Base-by-base conservation (phyloP, 2,329 filamentous ascomycete species). In the Cercospora brassicicola region DNA sequence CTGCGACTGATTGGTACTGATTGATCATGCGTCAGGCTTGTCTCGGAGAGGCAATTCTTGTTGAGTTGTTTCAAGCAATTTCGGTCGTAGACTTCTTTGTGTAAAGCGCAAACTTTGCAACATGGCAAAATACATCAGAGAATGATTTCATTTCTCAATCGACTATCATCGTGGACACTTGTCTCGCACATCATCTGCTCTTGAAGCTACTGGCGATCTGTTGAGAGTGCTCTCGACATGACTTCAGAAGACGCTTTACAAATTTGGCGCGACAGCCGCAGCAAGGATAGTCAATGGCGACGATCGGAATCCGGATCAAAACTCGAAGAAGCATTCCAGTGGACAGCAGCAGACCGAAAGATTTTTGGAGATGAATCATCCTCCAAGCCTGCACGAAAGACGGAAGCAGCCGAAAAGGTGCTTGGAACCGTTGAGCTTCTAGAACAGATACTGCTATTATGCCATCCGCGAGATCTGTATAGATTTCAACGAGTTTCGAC, bases 31-130 rank as follows among this genome's bases (percentile, higher is more conserved):
- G 39, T 15, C 30, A 62, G 60, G 2, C 28, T 62, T 62, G 60
- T 62, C 28, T 51, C 18, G 23, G 60, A 62, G 30, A 53, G 42
- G 3, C 39, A 33, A n/a, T 62, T 62, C 60, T 55, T 62, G 11
- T 8, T 31, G 26, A 15, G 7, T 15, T 62, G 60, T 36, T 31
- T 11, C n/a, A 31, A 20, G n/a, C 42, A 48, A 11, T 31, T 53
- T 5, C 60, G 60, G 3, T 53, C 60, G 2, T 62, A 62, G 42
- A 8, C 5, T 13, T 11, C 36, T n/a, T 39, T 20, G 31, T 55
- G 11, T 0, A 2, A 1, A 20, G 30, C n/a, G 3, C 30, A 20
- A 2, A 59, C 11, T 10, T 9, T 33, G 30, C 30, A 11, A 9
- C 56, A 39, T 15, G 33, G 33, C 11, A 2, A 36, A 36, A 36